Conservation (phyloP, 1,284 basidiomycete species). For the Cryptococcus wingfieldii region DNA sequence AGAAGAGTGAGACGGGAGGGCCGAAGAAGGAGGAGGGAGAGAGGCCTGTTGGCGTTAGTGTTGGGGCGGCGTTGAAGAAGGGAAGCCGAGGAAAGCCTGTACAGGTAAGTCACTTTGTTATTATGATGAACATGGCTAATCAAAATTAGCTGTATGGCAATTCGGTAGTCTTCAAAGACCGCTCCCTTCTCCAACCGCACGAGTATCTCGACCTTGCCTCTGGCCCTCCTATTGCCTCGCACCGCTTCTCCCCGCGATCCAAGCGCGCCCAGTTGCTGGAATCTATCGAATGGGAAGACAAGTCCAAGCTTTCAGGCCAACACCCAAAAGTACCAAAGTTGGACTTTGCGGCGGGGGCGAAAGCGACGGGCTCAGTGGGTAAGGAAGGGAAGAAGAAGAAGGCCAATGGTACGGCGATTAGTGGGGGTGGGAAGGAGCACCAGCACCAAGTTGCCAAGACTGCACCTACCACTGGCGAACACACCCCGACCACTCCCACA, state of each 20-base stretch:
- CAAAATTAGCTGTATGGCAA: conserved; percentile 45
- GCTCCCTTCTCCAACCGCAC: conserved; percentile 46
- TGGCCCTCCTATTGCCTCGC: conserved; percentile 48
- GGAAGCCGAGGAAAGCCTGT: conserved; percentile 51
- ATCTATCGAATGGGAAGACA: conserved; percentile 47
- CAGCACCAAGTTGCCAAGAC: neutral
- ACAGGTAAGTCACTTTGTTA: conserved; percentile 15
- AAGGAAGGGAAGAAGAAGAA: conserved; percentile 33
- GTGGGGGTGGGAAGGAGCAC: neutral
- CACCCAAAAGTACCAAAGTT: conserved; percentile 40
- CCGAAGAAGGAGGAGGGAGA: conserved; percentile 13
- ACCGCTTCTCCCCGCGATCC: conserved; percentile 43
- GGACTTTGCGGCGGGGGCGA: conserved; percentile 42
- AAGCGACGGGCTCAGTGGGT: conserved; percentile 31
- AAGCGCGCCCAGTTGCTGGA: conserved; percentile 48
- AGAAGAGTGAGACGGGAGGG: conserved; percentile 10
- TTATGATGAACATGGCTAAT: neutral
- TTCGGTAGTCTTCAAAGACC: conserved; percentile 52
- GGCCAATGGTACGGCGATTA: neutral
- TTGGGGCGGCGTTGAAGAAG: conserved; percentile 49
- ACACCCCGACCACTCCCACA: neutral
- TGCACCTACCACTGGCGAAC: neutral
- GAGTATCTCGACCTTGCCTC: conserved; percentile 52
- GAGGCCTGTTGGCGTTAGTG: conserved; percentile 24
- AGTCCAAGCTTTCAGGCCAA: conserved; percentile 43